Base-by-base conservation (phyloP, 106 monocot species). In the Dendrobium chrysotoxum region DNA sequence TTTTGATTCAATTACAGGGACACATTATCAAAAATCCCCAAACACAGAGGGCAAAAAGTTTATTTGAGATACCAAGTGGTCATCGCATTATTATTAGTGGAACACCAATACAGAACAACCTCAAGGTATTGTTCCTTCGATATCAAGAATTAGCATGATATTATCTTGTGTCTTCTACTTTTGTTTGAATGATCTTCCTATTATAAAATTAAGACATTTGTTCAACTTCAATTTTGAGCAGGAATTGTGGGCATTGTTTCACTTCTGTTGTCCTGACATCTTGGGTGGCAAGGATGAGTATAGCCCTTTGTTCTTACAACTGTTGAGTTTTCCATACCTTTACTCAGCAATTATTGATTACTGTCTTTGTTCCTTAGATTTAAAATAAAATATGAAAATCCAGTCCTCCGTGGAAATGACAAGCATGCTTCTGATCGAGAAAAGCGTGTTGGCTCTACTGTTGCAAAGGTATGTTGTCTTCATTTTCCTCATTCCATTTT, bases 71-170 rank as follows among this genome's bases (percentile, higher is more conserved):
- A 83, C 95, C 91, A 21, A 85, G 91, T 85, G 66, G 70, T 67
- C 99, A 95, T 89, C 95, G 99, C 41, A 88, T 99, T 84, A 88
- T 99, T 44, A 91, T 99, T 4, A 99, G 92, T 87, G 99, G 99
- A 21, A 99, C 99, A 42, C 99, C 99, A 15, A 93, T 99, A 57
- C 99, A 99, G 73, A 99, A 99, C 80, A 95, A 99, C 80, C 76
- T 99, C 55, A 99, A 99, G 93, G 99, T 93, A 68, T 39, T 82
- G 41, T 57, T 79, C 67, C 16, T 42, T 45, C 54, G 25, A 23
- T 79, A 28, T 7, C 18, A 38, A 75, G 2, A 7, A 80, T 23
- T 53, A 50, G 12, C 23, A 30, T 31, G 5, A 38, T 53, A 35
- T 54, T 53, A 45, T 76, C 23, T 28, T 76, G 38, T 28, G 50